Evolutionary conservation across 768 basidiomycete species (phyloP), one percentile per base, ranked within the genome.

Genomic region (Termitomyces sp.): DNA sequence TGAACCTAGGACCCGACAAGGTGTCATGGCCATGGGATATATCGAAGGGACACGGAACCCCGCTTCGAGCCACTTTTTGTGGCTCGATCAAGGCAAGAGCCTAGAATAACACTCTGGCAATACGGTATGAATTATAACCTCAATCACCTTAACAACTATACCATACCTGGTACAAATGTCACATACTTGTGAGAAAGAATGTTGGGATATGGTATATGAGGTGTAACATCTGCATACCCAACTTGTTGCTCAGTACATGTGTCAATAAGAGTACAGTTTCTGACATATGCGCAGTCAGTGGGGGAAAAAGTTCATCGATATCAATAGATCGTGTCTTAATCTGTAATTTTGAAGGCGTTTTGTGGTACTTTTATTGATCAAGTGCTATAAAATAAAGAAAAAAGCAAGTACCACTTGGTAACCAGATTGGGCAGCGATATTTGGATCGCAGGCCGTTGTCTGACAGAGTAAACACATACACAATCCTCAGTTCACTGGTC

Each of bases 121-220:
- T 32, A 13, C n/a, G 41, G 50, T 18, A 48, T 9, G 3, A 27
- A 15, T 40, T 16, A 29, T 40, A 41, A 27, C 22, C 39, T 40
- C 20, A 13, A 32, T 32, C 46, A 36, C 3, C 29, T 3, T 29
- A 3, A 4, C 29, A 29, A 29, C 29, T 29, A 52, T 39, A 15
- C 53, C 32, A 52, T 35, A 51, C 36, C 1, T 36, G 50, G 50
- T 40, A 42, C n/a, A 39, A 43, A 23, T 40, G 36, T 52, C 54
- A 40, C 50, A 46, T 46, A 39, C 18, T 43, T 38, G 54, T 59
- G 57, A 38, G 53, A 59, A 43, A 23, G 18, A 27, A 16, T 33
- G 7, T n/a, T n/a, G n/a, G n/a, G n/a, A n/a, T n/a, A 31, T 18
- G 18, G 3, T 5, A 18, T 10, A n/a, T 9, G 6, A n/a, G n/a